These are phyloP conservation scores for Mentha longifolia DNA, from an alignment of 257 asterid genomes.

Conservation along the genomic window DNA sequence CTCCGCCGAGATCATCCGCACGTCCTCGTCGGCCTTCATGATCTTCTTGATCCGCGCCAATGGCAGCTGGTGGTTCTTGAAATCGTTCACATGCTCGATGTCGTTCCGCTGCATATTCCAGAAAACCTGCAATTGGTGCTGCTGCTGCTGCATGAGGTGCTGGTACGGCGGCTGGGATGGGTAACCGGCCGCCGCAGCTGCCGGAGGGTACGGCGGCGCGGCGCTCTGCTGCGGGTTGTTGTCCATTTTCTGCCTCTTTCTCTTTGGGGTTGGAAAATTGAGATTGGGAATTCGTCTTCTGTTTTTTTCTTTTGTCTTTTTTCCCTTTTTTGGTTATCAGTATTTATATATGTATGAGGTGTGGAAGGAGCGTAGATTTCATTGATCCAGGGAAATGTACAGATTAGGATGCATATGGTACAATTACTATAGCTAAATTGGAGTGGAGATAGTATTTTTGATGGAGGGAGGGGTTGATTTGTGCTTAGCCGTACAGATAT, in stretches of 20 bases:
- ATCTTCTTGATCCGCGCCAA: constrained; percentile 92
- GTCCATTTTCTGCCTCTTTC: constrained; percentile 54
- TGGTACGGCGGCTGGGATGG: constrained; percentile 69
- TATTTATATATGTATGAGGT: neutral
- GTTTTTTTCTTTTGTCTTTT: too few species aligned
- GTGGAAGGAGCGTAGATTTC: neutral
- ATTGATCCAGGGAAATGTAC: constrained; percentile 18
- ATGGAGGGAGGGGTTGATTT: neutral
- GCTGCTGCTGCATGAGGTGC: constrained; percentile 84
- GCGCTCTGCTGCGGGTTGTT: constrained; percentile 72
- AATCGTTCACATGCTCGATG: constrained; percentile 81
- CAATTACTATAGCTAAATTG: neutral
- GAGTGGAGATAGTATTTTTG: constrained; percentile 25
- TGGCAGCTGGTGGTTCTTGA: constrained; percentile 89
- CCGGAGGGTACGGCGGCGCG: constrained; percentile 52
- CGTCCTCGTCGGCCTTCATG: constrained; percentile 96
- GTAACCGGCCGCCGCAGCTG: constrained; percentile 45
- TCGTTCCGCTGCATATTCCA: constrained; percentile 79
- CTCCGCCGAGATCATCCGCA: constrained; percentile 95
- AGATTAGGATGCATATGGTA: neutral
- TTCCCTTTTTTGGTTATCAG: neutral
- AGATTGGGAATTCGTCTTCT: constrained; percentile 5
- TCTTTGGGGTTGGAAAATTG: constrained; percentile 11
- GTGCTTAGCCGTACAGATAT: constrained; percentile 20
- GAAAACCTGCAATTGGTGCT: constrained; percentile 77